These are phyloP conservation scores for Tricholoma flavovirens DNA, from an alignment of 768 basidiomycete genomes.

Conservation along the genomic window DNA sequence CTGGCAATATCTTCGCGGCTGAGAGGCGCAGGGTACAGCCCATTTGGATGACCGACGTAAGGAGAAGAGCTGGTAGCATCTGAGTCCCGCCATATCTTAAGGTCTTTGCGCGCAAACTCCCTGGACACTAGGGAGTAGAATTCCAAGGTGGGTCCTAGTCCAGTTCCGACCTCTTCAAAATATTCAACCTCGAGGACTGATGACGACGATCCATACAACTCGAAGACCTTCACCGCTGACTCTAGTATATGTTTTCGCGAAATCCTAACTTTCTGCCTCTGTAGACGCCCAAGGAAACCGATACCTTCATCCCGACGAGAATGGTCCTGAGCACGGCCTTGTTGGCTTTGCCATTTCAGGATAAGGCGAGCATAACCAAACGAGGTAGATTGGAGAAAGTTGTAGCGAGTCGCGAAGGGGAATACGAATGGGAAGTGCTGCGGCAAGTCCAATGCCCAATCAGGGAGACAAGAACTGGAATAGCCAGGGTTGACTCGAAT, in stretches of 20 bases:
- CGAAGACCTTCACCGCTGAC: constrained; percentile 94
- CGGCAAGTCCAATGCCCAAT: constrained; percentile 95
- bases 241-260: constrained; percentile 93
- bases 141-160: constrained; percentile 94
- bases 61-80: constrained; percentile 54
- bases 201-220: constrained; percentile 91
- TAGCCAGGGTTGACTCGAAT: constrained; percentile 4
- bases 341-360: constrained; percentile 90
- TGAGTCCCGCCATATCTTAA: constrained; percentile 90
- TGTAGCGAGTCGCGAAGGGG: constrained; percentile 96
- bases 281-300: constrained; percentile 86
- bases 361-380: constrained; percentile 97
- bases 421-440: constrained; percentile 98
- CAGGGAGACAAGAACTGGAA: constrained; percentile 85
- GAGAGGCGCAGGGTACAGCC: constrained; percentile 86
- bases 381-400: constrained; percentile 94
- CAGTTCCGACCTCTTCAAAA: constrained; percentile 98
- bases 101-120: constrained; percentile 84
- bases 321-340: constrained; percentile 69
- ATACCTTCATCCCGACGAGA: constrained; percentile 86
- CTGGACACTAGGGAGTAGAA: constrained; percentile 97
- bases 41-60: constrained; percentile 80
- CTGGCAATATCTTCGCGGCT: constrained; percentile 60
- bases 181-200: constrained; percentile 97
- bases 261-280: constrained; percentile 95